Base-by-base conservation (phyloP, 805 yeast genomes). In the Starmerella apis region DNA sequence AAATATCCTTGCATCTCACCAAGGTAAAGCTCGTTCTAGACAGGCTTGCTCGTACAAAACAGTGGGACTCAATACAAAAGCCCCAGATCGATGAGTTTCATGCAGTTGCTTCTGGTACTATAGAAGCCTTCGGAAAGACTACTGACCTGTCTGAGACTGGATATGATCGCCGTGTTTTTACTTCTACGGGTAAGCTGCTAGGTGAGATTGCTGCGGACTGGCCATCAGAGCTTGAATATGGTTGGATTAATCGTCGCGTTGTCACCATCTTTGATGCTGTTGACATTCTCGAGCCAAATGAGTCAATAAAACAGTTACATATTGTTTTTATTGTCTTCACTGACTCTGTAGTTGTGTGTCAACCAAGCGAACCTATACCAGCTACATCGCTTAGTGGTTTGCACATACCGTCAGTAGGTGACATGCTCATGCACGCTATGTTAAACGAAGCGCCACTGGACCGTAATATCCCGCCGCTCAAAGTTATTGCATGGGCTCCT, bases 181-280 rank as follows among this genome's bases (percentile, higher is more conserved):
- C 49, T 13, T 32, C 49, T 13, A 44, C 52, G 11, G 96, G 96
- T 0, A 87, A 86, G 63, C 73, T 90, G 3, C 68, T 90, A 45
- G 81, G 94, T 0, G 95, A 87, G 58, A 65, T 87, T 18, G 94
- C 95, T 3, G 72, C 77, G 14, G 79, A 78, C 11, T 88, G 96
- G 96, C 97, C 97, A 0, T 67, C 77, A 0, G 88, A 82, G 56
- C 69, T 90, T 22, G 94, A 85, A 55, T 81, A 80, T 61, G 95
- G 94, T 19, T 88, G 96, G 96, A 63, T 86, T 25, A 76, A 81
- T 32, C 72, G 97, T 54, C 74, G 94, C 52, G 92, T 90, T 3
- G 87, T 90, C 10, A 83, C 90, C 0, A 80, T 88, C 2, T 73
- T 74, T 55, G 82, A 77, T 51, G 72, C 73, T 1, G 58, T 63